These are phyloP conservation scores for Gyrodon lividus DNA, from an alignment of 768 basidiomycete genomes.

Conservation along the genomic window DNA sequence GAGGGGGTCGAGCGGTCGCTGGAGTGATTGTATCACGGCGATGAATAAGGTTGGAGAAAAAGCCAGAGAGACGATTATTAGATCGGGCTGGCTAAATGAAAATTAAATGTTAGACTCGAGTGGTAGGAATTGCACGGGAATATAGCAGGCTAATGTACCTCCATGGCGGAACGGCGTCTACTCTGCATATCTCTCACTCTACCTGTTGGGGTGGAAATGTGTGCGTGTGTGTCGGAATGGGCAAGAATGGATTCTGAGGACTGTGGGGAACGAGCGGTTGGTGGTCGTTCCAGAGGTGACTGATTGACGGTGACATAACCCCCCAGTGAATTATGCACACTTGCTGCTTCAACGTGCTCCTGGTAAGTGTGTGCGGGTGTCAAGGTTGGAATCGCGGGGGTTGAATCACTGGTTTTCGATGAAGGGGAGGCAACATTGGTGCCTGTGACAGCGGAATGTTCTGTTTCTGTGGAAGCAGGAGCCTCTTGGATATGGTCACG, in stretches of 20 bases:
- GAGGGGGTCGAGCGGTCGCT: slow-evolving; percentile 28
- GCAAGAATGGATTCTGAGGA: not conserved
- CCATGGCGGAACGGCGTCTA: slow-evolving; percentile 54
- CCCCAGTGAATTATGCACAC: slow-evolving; percentile 59
- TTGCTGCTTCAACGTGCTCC: slow-evolving; percentile 48
- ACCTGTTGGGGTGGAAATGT: slow-evolving; percentile 14
- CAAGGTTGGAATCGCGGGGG: slow-evolving; percentile 32
- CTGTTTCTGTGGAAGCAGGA: slow-evolving; percentile 4
- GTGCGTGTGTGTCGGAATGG: slow-evolving; percentile 7
- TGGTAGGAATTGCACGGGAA: slow-evolving; percentile 3
- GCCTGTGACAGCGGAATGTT: slow-evolving; percentile 21
- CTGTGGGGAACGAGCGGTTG: slow-evolving; percentile 32
- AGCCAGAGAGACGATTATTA: slow-evolving; percentile 79
- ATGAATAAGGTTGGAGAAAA: slow-evolving; percentile 76
- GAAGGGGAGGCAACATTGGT: slow-evolving; percentile 29
- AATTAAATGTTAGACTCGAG: slow-evolving; percentile 7
- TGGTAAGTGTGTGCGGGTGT: slow-evolving; percentile 41
- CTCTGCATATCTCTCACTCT: slow-evolving; percentile 38
- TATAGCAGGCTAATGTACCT: slow-evolving; percentile 41
- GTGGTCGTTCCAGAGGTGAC: slow-evolving; percentile 29
- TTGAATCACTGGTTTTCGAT: slow-evolving; percentile 27
- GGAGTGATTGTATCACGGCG: slow-evolving; percentile 53
- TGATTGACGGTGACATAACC: slow-evolving; percentile 49
- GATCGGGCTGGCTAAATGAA: slow-evolving; percentile 48
- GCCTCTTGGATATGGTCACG: slow-evolving; percentile 16